Evolutionary conservation across 352 stramenopile genomes (phyloP), one percentile per base, ranked within the genome.

Genomic region (Phytophthora pistaciae): DNA sequence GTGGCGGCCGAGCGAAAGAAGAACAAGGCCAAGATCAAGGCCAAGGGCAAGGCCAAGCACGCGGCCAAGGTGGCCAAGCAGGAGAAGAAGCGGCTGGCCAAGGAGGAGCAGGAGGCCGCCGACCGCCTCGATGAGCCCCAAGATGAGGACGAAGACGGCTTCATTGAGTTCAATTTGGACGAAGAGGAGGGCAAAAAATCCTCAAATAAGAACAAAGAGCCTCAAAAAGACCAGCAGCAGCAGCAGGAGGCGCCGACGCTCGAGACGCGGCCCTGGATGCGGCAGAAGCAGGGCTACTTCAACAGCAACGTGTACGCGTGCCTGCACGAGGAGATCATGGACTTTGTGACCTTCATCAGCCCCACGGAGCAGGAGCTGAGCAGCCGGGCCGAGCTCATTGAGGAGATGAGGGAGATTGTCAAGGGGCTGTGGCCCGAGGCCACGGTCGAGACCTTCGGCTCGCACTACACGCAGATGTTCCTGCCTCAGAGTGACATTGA

Each of bases 261-360:
- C 33, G 84, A 88, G n/a, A 66, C 36, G 2, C 78, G 86, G 62
- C 88, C 86, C 7, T 95, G 88, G 88, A 95, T 94, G 86, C 64
- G 73, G 4, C 64, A 87, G 14, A 77, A 83, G 64, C 77, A 70
- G 46, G 79, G 85, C 5, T 96, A 93, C 62, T 79, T 71, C 46
- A 64, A 85, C 60, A 67, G 60, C 36, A 96, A 96, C 52, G 71
- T 95, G 31, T 96, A 98, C 55, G 75, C 97, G 42, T 85, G 83
- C 65, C 79, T 99, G 9, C 97, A 99, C 77, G 95, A 99, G 64
- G 97, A 99, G 85, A 98, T 99, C 71, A 91, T 99, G 59, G 88
- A 97, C 58, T 99, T 99, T 91, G 85, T 92, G 38, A 80, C 80
- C 21, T 91, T 99, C 38, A 94, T 98, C 75, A 92, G 91, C 67